Evolutionary conservation across 306 rosid genomes (phyloP), one percentile per base, ranked within the genome.

Genomic region (Vigna angularis): DNA sequence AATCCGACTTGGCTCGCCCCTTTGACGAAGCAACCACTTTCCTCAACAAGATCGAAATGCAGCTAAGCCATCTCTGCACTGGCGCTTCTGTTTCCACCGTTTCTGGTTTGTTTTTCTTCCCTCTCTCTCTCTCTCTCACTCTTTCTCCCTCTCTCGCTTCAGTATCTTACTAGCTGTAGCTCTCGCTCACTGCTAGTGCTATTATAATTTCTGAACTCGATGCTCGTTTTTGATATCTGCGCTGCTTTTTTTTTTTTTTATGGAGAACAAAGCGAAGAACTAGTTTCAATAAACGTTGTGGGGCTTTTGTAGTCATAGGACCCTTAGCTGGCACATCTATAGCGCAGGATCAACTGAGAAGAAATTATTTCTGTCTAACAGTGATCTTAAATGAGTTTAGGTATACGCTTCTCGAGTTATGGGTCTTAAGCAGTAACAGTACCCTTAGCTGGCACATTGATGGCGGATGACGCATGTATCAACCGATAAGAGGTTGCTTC

Each of bases 1-100:
- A 90, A 85, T 91, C 91, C 48, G 99, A 96, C 88, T 91, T 96
- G 22, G 71, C 87, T 2, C 86, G 96, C 45, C 97, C 99, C 71
- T 96, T 93, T 61, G 98, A 96, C 51, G 99, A 96, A 85, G 98
- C 99, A 18, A 86, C 92, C 17, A 85, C 87, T 17, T 96, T 96
- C 90, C 88, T 96, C 72, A 96, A 84, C 89, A 91, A 88, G 82
- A 96, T 96, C 71, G 96, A 96, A 84, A 72, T 55, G 47, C 98
- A 93, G 78, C 93, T 96, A 16, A 83, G 85, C 64, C 74, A 86
- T 83, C 99, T 96, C 88, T 90, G 91, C 87, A 84, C 82, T 17
- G 87, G 87, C 77, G 81, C 86, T 75, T 83, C 89, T 62, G 74
- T 77, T 81, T 80, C 89, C 68, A 88, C 76, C 66, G 83, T 83